Evolutionary conservation across 805 yeast genomes (phyloP).

Genomic region (Candida ovalis): DNA sequence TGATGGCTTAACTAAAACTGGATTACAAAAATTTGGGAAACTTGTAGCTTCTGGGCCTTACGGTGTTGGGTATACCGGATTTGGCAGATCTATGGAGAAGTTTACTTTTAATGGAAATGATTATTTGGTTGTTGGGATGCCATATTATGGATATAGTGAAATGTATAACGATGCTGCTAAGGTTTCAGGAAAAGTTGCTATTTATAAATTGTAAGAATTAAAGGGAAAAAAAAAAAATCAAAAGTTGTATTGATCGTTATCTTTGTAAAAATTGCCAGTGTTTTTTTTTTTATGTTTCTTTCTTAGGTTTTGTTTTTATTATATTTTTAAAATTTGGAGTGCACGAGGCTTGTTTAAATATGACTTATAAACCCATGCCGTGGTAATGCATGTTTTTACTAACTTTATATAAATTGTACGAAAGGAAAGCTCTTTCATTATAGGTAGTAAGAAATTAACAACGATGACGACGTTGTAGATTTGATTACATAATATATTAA

Average conservation of each 20-base stretch:
- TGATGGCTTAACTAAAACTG: constrained; percentile 1
- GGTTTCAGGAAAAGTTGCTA: constrained; percentile 32
- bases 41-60: constrained; percentile 21
- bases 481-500: too few species aligned
- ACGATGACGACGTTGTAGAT: too few species aligned
- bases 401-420: too few species aligned
- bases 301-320: too few species aligned
- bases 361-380: too few species aligned
- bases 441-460: too few species aligned
- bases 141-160: constrained; percentile 23
- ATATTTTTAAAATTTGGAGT: too few species aligned
- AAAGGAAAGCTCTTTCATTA: too few species aligned
- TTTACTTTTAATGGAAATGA: constrained; percentile 15
- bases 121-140: constrained; percentile 36
- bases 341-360: too few species aligned
- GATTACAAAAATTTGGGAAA: constrained; percentile 5
- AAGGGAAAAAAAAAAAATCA: background rate
- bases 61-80: constrained; percentile 37
- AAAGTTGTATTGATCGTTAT: too few species aligned
- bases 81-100: constrained; percentile 38
- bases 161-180: constrained; percentile 20
- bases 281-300: background rate
- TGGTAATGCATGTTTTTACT: too few species aligned
- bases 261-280: too few species aligned
- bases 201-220: constrained; percentile 10